Evolutionary conservation across 1,284 basidiomycete genomes (phyloP).

Genomic region (Ganoderma multipileum): DNA sequence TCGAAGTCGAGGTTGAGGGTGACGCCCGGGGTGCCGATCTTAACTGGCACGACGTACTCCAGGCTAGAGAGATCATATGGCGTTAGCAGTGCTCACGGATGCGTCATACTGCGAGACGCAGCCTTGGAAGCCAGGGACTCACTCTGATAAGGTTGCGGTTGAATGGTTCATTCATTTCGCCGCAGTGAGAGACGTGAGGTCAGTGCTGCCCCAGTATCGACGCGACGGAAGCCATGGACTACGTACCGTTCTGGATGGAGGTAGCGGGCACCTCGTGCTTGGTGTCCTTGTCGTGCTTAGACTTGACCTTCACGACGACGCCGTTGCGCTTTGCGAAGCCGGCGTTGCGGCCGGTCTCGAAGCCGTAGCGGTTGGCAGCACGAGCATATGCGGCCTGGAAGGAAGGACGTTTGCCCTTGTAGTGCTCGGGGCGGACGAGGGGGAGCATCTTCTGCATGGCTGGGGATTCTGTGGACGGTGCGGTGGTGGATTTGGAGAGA

Average conservation of each 20-base stretch:
- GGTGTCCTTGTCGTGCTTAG: constrained; percentile 35
- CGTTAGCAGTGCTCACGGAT: constrained; percentile 2
- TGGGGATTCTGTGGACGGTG: constrained; percentile 9
- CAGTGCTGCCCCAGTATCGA: background rate
- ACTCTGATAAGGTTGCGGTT: constrained; percentile 24
- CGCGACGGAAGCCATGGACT: background rate
- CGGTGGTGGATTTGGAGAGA: constrained; percentile 23
- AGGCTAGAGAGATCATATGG: constrained; percentile 28
- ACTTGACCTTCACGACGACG: constrained; percentile 40
- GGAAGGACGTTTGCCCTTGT: constrained; percentile 37
- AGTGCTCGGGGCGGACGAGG: constrained; percentile 36
- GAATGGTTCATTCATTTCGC: background rate
- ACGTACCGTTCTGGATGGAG: constrained; percentile 44
- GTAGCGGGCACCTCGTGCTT: constrained; percentile 45
- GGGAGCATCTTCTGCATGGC: constrained; percentile 31
- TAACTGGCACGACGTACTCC: constrained; percentile 49
- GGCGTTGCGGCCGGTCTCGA: constrained; percentile 40
- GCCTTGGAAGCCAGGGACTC: constrained; percentile 19
- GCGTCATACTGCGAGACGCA: constrained; percentile 1
- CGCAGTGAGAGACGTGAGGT: background rate
- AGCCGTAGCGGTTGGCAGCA: constrained; percentile 41
- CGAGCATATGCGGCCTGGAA: constrained; percentile 44
- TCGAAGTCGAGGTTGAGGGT: constrained; percentile 48
- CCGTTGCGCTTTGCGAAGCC: constrained; percentile 41
- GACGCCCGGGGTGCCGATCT: constrained; percentile 47